Base-by-base conservation (phyloP, 1,284 basidiomycete species). In the Puccinia sorghi region DNA sequence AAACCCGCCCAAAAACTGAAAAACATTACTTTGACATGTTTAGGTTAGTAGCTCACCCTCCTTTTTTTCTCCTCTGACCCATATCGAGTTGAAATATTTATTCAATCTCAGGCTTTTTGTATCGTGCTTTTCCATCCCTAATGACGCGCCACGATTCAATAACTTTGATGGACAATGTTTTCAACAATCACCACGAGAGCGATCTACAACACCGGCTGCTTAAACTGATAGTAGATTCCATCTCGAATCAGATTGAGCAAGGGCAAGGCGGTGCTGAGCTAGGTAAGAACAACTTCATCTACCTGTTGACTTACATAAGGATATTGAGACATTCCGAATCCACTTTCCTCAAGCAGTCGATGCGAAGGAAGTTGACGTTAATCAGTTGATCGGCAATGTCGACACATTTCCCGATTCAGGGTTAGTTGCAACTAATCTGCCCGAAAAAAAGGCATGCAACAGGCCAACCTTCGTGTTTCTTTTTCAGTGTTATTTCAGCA, bases 351-450 rank as follows among this genome's bases (percentile, higher is more conserved):
- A 2, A n/a, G 50, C 41, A 43, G 79, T 80, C 46, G 76, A 66
- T 46, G 79, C 81, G 59, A 78, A 81, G 25, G 81, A 82, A 54
- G 89, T 93, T 54, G 90, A 94, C 82, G 93, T 97, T 89, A 90
- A 91, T 1, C 92, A 97, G 82, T 87, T 99, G 2, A 92, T 97
- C 9, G 97, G 97, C 1, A 95, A 95, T 82, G 93, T 93, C 0
- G 92, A 93, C 82, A 92, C 91, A 0, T 94, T 97, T 84, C 93
- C 94, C 0, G 96, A 99, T 83, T 97, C 96, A 22, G 93, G 91
- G 94, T 96, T 85, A 82, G 88, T 83, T 83, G 70, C 25, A 0
- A 11, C 7, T 22, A 37, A 9, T 54, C 39, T 8, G 50, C 46
- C 20, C 37, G 20, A 1, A 52, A 39, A 48, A 52, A 25, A 20